Base-by-base conservation (phyloP, 192 early-diverging fungal species). In the Rhizophlyctis rosea region DNA sequence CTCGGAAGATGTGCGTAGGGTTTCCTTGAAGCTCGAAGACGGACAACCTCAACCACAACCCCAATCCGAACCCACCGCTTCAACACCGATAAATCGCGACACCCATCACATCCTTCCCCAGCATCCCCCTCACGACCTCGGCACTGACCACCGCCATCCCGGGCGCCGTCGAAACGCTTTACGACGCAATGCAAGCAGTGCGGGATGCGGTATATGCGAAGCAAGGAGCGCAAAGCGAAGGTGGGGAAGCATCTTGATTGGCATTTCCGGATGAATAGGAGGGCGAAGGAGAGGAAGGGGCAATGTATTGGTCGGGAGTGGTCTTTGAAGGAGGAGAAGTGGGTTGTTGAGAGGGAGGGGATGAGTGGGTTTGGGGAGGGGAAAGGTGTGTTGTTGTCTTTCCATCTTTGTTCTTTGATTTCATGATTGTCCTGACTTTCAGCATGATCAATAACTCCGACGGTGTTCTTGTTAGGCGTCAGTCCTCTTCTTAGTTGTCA, bases 261-360 rank as follows among this genome's bases (percentile, higher is more conserved):
- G 85, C 96, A 98, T 75, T 98, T 96, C 72, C 81, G 96, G 32
- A 91, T 94, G 73, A 98, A 98, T 71, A 76, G 89, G 50, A 83
- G 92, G 32, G 70, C 88, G 59, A 88, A 89, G 70, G 91, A 96
- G 56, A 83, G 86, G 59, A 86, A 76, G n/a, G 89, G 88, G 61
- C 84, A 88, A 39, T 86, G 88, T n/a, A 71, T 90, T 39, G 86
- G 87, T 31, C 85, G 94, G 34, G 90, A 89, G 34, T 98, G 93
- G 94, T 94, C 90, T 74, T 73, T 94, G 0, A 73, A 57, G 27
- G 88, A 88, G 57, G 76, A 84, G 21, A 68, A 68, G 54, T 82
- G 81, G 81, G 49, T 82, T 1, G 52, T 21, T 54, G 81, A 82
- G 48, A 61, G 61, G 24, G 70, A 69, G 36, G 67, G 9, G 68